Conservation (phyloP, 169 alveolate genomes). For the Babesia ovata region DNA sequence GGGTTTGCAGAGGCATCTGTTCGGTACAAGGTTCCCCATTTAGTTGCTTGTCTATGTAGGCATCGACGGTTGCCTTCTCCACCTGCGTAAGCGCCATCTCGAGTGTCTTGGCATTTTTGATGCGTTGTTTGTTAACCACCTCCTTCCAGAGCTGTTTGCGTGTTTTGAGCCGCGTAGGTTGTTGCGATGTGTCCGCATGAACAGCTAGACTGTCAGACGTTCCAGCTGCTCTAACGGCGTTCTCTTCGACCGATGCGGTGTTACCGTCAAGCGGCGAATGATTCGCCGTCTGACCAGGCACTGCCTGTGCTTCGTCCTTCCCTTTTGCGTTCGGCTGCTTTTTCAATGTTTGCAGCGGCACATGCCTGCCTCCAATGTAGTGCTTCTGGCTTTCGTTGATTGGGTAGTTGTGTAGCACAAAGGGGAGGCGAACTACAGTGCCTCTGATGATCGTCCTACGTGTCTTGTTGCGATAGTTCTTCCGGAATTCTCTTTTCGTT, state of each 20-base stretch:
- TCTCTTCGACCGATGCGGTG: neutral
- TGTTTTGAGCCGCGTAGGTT: constrained; percentile 18
- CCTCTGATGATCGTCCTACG: constrained; percentile 34
- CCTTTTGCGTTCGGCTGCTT: neutral
- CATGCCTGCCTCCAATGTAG: constrained; percentile 37
- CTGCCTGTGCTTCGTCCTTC: neutral
- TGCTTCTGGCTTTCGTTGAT: constrained; percentile 15
- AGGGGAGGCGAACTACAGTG: constrained; percentile 49
- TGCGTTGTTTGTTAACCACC: constrained; percentile 37
- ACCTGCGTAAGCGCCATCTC: constrained; percentile 44
- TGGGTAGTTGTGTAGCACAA: constrained; percentile 38
- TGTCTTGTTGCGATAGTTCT: constrained; percentile 48
- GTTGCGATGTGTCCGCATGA: neutral
- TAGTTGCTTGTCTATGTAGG: neutral
- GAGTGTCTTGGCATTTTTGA: constrained; percentile 29
- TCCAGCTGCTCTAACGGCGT: neutral
- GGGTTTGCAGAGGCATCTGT: neutral
- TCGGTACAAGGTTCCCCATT: neutral
- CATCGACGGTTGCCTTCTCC: constrained; percentile 29
- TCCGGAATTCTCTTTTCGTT: constrained; percentile 37
- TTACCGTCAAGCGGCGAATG: neutral
- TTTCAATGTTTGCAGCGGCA: constrained; percentile 6
- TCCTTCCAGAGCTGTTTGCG: constrained; percentile 65
- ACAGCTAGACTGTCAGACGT: neutral
- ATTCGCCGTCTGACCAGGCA: neutral